Evolutionary conservation across 345 rosid species (phyloP).

Genomic region (Aquilaria malaccensis): DNA sequence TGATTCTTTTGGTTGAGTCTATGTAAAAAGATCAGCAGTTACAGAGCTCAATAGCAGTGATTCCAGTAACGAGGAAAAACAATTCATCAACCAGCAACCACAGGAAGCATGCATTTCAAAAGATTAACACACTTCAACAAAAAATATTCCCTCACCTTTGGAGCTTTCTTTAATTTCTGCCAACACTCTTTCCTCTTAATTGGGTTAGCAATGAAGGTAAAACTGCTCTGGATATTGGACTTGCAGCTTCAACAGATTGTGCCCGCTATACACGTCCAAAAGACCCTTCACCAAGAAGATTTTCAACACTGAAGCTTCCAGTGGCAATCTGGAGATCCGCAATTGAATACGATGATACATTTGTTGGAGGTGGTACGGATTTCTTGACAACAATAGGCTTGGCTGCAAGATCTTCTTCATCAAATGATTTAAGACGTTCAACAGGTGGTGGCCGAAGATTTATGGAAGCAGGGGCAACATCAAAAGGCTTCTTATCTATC

Average conservation of each 20-base stretch:
- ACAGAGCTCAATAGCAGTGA: too few relatives aligned
- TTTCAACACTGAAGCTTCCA: constrained; percentile 78
- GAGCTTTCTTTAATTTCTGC: too few relatives aligned
- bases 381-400: constrained; percentile 64
- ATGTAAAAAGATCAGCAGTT: too few relatives aligned
- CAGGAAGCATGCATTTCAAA: too few relatives aligned
- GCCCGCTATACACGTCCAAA: constrained; percentile 99
- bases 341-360: constrained; percentile 64
- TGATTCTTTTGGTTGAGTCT: too few relatives aligned
- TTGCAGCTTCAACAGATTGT: constrained; percentile 42
- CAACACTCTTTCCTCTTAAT: too few relatives aligned
- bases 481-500: constrained; percentile 49
- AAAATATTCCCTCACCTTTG: too few relatives aligned
- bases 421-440: constrained; percentile 77
- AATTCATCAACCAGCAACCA: too few relatives aligned
- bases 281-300: constrained; percentile 90
- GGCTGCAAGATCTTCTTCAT: constrained; percentile 57
- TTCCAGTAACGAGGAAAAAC: too few relatives aligned
- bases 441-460: constrained; percentile 83
- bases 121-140: too few relatives aligned
- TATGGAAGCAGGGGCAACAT: constrained; percentile 45
- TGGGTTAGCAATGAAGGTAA: too few relatives aligned
- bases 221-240: too few relatives aligned
- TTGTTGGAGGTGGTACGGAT: constrained; percentile 44
- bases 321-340: constrained; percentile 97